These are phyloP conservation scores for Smittium culicis DNA, from an alignment of 371 early-diverging fungal species.

Conservation along the genomic window DNA sequence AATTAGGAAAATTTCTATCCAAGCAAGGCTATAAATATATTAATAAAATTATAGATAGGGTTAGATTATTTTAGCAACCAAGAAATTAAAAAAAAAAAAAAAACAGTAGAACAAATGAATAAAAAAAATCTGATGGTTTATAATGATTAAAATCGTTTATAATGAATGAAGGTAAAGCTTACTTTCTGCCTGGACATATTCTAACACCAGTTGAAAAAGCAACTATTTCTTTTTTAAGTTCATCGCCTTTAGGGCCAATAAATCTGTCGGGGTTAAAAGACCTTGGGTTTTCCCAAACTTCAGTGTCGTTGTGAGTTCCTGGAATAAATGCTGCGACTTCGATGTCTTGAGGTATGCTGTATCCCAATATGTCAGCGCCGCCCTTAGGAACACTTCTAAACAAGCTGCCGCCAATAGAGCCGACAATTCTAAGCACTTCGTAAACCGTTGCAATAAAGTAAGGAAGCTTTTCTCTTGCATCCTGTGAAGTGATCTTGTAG, in stretches of 20 bases:
- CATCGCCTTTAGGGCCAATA: slow-evolving; percentile 17
- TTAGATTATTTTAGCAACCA: no score
- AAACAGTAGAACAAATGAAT: no score
- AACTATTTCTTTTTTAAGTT: no score
- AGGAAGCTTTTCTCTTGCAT: no score
- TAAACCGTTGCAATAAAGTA: no score
- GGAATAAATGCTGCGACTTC: slow-evolving; percentile 15
- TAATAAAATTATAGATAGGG: no score
- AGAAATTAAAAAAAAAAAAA: no score
- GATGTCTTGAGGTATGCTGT: slow-evolving; percentile 15
- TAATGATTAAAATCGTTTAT: slow-evolving; percentile 12
- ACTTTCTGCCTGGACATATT: slow-evolving; percentile 23
- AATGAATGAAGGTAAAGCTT: slow-evolving; percentile 16
- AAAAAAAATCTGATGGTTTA: no score
- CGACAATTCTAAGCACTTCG: slow-evolving; percentile 25
- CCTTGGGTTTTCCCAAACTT: slow-evolving; percentile 17
- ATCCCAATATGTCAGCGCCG: slow-evolving; percentile 14
- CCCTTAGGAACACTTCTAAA: slow-evolving; percentile 19
- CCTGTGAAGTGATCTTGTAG: slow-evolving; percentile 5
- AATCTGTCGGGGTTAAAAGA: slow-evolving; percentile 22
- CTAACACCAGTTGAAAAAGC: no score
- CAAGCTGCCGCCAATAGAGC: slow-evolving; percentile 16
- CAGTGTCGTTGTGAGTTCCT: no score
- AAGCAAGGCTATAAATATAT: no score
- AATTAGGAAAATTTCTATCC: slow-evolving; percentile 26